Conservation (phyloP, 2,329 filamentous ascomycete species). For the Graphilbum sp. region DNA sequence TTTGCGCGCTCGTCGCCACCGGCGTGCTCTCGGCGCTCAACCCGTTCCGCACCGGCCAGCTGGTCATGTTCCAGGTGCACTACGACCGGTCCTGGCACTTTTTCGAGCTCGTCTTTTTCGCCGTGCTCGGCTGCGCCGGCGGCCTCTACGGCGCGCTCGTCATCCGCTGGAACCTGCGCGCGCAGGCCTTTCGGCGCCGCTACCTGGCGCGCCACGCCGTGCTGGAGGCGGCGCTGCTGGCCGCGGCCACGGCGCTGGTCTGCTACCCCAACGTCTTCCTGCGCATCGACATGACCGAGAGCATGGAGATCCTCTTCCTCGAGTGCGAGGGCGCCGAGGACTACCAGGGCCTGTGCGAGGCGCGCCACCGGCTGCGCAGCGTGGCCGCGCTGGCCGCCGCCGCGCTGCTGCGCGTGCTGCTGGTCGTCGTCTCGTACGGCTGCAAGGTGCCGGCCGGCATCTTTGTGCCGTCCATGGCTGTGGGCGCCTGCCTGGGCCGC, state of each 20-base stretch:
- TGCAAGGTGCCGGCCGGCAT: slow-evolving; percentile 97
- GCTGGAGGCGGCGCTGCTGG: slow-evolving; percentile 70
- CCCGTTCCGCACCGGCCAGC: slow-evolving; percentile 86
- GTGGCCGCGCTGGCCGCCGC: slow-evolving; percentile 63
- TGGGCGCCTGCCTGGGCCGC: slow-evolving; percentile 85
- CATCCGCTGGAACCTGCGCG: slow-evolving; percentile 91
- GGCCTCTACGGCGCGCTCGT: slow-evolving; percentile 92
- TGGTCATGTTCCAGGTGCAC: slow-evolving; percentile 97
- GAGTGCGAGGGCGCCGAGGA: slow-evolving; percentile 84
- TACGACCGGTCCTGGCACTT: slow-evolving; percentile 98
- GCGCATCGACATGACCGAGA: slow-evolving; percentile 96
- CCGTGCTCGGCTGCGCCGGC: slow-evolving; percentile 70
- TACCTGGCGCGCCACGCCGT: slow-evolving; percentile 75
- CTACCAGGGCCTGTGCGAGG: slow-evolving; percentile 78
- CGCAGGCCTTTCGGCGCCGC: slow-evolving; percentile 84
- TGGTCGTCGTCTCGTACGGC: slow-evolving; percentile 92
- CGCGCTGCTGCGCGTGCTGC: slow-evolving; percentile 61
- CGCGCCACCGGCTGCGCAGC: slow-evolving; percentile 58
- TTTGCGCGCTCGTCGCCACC: slow-evolving; percentile 89
- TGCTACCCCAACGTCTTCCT: slow-evolving; percentile 95
- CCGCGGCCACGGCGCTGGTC: slow-evolving; percentile 71
- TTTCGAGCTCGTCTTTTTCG: slow-evolving; percentile 86
- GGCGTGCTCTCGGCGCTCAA: slow-evolving; percentile 92
- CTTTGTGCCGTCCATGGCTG: slow-evolving; percentile 95
- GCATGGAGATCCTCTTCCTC: slow-evolving; percentile 93